Conservation (phyloP, 176 grass and related monocot species). For the Tillandsia fasciculata region DNA sequence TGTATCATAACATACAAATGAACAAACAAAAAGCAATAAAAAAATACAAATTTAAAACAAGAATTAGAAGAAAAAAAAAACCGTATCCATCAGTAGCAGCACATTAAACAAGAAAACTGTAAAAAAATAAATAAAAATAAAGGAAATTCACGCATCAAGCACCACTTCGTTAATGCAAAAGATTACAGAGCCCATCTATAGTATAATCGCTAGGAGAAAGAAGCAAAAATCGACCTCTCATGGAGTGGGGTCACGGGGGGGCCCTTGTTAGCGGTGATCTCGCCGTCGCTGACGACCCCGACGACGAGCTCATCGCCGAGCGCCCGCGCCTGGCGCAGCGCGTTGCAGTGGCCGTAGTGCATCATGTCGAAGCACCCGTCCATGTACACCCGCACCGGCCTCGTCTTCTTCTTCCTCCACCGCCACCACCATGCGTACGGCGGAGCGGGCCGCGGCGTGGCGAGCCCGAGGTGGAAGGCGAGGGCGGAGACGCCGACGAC, state of each 20-base stretch:
- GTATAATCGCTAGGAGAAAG: not conserved
- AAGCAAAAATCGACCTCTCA: conserved; percentile 39
- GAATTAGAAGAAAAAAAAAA: too few relatives aligned
- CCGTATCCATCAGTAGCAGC: too few relatives aligned
- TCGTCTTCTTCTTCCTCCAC: conserved; percentile 7
- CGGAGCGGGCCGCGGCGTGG: conserved; percentile 10
- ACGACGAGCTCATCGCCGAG: conserved; percentile 84
- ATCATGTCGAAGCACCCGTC: conserved; percentile 99
- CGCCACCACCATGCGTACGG: conserved; percentile 16
- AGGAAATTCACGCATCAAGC: not conserved
- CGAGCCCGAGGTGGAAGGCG: conserved; percentile 26
- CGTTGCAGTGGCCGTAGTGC: conserved; percentile 96
- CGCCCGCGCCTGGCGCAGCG: conserved; percentile 60
- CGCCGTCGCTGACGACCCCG: conserved; percentile 59
- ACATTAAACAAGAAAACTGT: not conserved
- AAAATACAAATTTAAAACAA: too few relatives aligned
- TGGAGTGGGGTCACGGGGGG: conserved; percentile 67
- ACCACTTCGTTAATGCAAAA: not conserved
- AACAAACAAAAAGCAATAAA: too few relatives aligned
- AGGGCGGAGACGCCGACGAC: conserved; percentile 51
- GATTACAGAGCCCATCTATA: not conserved
- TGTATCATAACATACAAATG: too few relatives aligned
- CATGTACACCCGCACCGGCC: conserved; percentile 82
- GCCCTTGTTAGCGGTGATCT: conserved; percentile 84
- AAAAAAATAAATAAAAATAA: not conserved